Evolutionary conservation across 106 monocot genomes (phyloP).

Genomic region (Dendrobium nobile): DNA sequence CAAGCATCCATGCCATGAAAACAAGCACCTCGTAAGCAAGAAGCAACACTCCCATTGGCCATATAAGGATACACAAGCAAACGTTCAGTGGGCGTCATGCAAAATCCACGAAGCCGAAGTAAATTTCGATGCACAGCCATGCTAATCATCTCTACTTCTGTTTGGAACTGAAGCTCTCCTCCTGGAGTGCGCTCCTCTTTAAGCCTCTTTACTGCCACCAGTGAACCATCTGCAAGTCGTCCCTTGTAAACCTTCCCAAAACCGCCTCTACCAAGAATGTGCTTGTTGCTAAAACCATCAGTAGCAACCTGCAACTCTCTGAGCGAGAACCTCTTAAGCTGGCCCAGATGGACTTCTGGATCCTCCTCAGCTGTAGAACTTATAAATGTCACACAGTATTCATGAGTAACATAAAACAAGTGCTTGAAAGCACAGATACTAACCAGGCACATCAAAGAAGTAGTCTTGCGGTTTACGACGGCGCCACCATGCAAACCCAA

Average conservation of each 20-base stretch:
- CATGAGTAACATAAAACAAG: neutral
- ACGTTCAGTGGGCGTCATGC: constrained; percentile 74
- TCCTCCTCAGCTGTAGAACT: constrained; percentile 53
- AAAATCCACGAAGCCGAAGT: constrained; percentile 64
- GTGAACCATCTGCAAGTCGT: constrained; percentile 59
- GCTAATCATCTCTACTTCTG: constrained; percentile 76
- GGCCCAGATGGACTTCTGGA: constrained; percentile 66
- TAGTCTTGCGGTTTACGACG: constrained; percentile 52
- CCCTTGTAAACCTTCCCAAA: constrained; percentile 77
- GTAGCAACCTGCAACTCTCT: constrained; percentile 68
- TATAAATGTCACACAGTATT: neutral
- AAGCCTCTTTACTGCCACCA: constrained; percentile 67
- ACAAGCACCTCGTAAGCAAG: constrained; percentile 57
- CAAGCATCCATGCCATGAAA: neutral
- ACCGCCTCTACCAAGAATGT: constrained; percentile 63
- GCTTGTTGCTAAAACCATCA: constrained; percentile 61
- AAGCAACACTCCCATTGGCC: constrained; percentile 81
- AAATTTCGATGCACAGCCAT: constrained; percentile 75
- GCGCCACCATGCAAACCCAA: constrained; percentile 60
- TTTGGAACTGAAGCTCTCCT: constrained; percentile 72
- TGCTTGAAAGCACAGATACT: neutral
- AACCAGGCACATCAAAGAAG: constrained; percentile 60
- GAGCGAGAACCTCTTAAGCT: constrained; percentile 65
- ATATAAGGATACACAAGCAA: constrained; percentile 74
- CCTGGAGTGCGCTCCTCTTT: constrained; percentile 74